These are phyloP conservation scores for Stereocaulon alpinum DNA, from an alignment of 495 filamentous ascomycete species.

Conservation along the genomic window DNA sequence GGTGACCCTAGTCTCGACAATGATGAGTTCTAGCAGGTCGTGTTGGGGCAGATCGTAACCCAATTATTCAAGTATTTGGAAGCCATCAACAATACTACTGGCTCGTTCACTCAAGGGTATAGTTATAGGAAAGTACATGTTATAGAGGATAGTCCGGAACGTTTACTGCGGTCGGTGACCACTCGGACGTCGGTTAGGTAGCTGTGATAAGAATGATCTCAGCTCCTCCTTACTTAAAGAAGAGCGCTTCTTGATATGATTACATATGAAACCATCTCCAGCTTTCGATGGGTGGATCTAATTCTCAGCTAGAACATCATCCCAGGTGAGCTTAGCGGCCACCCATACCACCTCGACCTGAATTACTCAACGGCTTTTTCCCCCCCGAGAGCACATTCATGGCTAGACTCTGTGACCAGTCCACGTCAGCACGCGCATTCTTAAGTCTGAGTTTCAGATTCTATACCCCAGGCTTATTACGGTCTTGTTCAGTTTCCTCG, in stretches of 20 bases:
- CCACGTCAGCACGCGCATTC: not conserved
- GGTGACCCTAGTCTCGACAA: slow-evolving; percentile 20
- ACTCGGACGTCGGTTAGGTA: no score
- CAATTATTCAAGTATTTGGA: slow-evolving; percentile 15
- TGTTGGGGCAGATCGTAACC: slow-evolving; percentile 19
- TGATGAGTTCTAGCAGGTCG: slow-evolving; percentile 21
- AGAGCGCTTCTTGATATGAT: no score
- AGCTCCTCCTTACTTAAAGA: not conserved
- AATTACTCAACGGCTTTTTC: slow-evolving; percentile 27
- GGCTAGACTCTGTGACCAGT: slow-evolving; percentile 26
- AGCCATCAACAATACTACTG: not conserved
- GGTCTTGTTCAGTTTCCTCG: slow-evolving; percentile 15
- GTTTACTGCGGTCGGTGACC: no score
- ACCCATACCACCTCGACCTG: slow-evolving; percentile 21
- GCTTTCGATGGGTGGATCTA: no score
- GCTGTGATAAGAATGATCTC: not conserved
- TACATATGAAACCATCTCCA: no score
- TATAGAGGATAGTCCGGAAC: no score
- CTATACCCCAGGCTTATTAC: slow-evolving; percentile 19
- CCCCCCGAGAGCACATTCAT: slow-evolving; percentile 30
- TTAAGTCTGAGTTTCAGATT: not conserved
- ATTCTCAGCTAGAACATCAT: not conserved
- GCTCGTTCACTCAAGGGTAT: no score
- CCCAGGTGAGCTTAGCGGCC: no score
- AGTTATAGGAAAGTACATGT: no score